Conservation (phyloP, 495 filamentous ascomycete genomes). For the Xylaria palmicola region DNA sequence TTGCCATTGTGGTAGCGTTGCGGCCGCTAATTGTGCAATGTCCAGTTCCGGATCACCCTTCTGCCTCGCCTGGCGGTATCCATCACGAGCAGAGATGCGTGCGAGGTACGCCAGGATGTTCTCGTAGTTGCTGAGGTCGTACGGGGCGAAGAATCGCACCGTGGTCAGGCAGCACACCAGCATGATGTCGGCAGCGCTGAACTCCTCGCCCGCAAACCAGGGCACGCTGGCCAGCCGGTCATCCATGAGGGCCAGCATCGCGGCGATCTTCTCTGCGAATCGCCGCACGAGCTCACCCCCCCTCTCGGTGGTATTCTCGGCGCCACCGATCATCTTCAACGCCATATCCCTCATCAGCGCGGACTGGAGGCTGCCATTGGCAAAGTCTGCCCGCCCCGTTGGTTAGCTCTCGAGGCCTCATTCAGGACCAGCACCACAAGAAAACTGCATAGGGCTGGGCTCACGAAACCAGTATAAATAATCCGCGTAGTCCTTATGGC, state of each 20-base stretch:
- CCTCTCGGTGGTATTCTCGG: constrained; percentile 6
- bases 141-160: constrained; percentile 48
- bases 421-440: background rate
- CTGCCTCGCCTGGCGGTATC: constrained; percentile 43
- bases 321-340: background rate
- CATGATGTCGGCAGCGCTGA: constrained; percentile 65
- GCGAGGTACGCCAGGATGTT: constrained; percentile 49
- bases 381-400: constrained; percentile 38
- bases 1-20: constrained; percentile 15
- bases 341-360: constrained; percentile 20
- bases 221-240: constrained; percentile 41
- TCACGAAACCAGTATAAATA: constrained; percentile 60
- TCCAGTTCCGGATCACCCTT: constrained; percentile 47
- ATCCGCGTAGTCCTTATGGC: constrained; percentile 47
- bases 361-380: constrained; percentile 56
- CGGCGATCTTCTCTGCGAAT: constrained; percentile 24
- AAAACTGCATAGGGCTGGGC: background rate
- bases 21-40: constrained; percentile 16
- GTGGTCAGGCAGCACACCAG: constrained; percentile 53
- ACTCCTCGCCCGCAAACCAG: constrained; percentile 58
- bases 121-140: constrained; percentile 43
- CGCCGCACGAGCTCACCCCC: constrained; percentile 8
- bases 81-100: constrained; percentile 39
- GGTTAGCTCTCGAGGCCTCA: constrained; percentile 1
- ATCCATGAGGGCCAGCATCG: constrained; percentile 41